A percentile compares a stretch with the other conserved stretches of the same genome.
These are phyloP conservation scores for Aspergillus latus DNA, from an alignment of 2,329 filamentous ascomycete genomes.

Conservation along the genomic window DNA sequence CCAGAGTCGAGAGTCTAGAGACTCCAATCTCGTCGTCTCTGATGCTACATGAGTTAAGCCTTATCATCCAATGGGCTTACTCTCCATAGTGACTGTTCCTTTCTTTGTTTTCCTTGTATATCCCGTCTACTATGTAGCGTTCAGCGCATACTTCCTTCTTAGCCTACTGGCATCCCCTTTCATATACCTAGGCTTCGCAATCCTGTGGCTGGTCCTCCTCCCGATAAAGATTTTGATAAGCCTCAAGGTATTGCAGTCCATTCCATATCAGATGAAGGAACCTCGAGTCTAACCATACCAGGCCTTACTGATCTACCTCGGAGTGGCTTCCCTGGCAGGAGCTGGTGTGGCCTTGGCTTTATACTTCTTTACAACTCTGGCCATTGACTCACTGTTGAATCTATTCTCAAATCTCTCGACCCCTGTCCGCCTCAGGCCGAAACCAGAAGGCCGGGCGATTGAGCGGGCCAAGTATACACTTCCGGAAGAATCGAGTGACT, in stretches of 20 bases:
- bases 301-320: constrained; percentile 57
- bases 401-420: constrained; percentile 46
- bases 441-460: background rate
- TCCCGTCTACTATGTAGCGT: constrained; percentile 21
- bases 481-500: background rate
- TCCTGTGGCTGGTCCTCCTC: constrained; percentile 45
- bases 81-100: constrained; percentile 12
- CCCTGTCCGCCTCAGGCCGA: background rate
- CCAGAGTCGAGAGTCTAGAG: background rate
- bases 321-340: constrained; percentile 68
- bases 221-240: constrained; percentile 53
- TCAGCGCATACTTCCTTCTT: constrained; percentile 29
- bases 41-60: background rate
- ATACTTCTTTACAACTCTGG: constrained; percentile 55
- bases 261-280: background rate
- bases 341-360: constrained; percentile 61
- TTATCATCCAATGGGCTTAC: constrained; percentile 14
- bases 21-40: background rate
- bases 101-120: constrained; percentile 13
- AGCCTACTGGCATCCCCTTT: constrained; percentile 48
- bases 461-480: background rate
- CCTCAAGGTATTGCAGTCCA: constrained; percentile 52
- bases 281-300: constrained; percentile 20
- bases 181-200: constrained; percentile 47
- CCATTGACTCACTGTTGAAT: constrained; percentile 50